These are phyloP conservation scores for Dendrobium chrysotoxum DNA, from an alignment of 106 monocot species.

Conservation along the genomic window DNA sequence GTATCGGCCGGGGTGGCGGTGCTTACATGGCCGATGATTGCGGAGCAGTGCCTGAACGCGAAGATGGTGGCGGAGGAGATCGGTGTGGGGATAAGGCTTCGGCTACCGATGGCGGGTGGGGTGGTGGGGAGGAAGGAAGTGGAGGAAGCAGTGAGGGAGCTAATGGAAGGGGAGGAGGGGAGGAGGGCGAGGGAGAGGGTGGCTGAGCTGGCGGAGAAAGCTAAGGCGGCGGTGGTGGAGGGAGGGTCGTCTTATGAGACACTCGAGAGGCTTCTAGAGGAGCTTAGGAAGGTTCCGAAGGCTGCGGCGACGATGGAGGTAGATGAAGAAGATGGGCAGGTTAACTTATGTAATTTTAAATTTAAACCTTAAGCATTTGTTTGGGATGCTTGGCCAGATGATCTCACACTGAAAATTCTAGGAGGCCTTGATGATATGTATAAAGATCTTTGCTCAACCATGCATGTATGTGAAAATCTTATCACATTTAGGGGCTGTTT, in stretches of 20 bases:
- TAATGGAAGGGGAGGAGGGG: slow-evolving; percentile 19
- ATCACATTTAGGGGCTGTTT: too few species aligned
- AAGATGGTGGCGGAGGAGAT: slow-evolving; percentile 27
- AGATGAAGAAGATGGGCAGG: too few species aligned
- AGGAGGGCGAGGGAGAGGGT: slow-evolving; percentile 10
- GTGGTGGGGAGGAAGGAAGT: slow-evolving; percentile 17
- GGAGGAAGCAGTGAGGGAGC: slow-evolving; percentile 11
- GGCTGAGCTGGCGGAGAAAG: not conserved
- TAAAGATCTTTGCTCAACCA: too few species aligned
- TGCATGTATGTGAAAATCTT: too few species aligned
- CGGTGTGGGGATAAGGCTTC: slow-evolving; percentile 19
- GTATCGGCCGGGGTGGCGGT: slow-evolving; percentile 31
- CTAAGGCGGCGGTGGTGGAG: slow-evolving; percentile 12
- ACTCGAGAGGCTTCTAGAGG: slow-evolving; percentile 14
- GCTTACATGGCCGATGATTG: slow-evolving; percentile 49
- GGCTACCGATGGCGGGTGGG: not conserved
- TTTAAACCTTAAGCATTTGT: too few species aligned
- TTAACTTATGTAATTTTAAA: too few species aligned
- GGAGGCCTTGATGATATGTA: too few species aligned
- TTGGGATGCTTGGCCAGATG: too few species aligned
- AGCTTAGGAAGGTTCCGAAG: not conserved
- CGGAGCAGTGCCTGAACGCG: slow-evolving; percentile 45
- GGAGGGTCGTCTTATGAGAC: slow-evolving; percentile 15
- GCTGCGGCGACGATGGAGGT: too few species aligned
- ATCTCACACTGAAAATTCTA: too few species aligned